Percentiles rank a stretch among this genome's conserved stretches.
Conservation (phyloP, 495 filamentous ascomycete genomes). For the Penicillium cataractarum region DNA sequence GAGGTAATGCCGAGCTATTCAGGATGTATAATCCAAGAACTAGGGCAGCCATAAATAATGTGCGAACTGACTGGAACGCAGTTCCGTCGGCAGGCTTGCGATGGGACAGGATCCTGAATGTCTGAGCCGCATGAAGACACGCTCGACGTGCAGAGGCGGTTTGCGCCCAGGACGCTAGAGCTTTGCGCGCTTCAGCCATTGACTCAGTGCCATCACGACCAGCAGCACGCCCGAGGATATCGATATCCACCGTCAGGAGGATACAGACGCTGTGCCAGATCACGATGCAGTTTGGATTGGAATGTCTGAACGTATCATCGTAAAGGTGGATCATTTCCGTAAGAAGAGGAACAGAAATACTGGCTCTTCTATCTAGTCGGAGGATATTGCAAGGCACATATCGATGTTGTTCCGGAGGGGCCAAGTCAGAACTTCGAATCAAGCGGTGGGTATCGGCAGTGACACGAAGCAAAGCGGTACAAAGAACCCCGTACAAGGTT, state of each 20-base stretch:
- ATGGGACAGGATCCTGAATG: conserved; percentile 12
- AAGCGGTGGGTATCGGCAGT: conserved; percentile 12
- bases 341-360: conserved; percentile 6
- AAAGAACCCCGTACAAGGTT: conserved; percentile 17
- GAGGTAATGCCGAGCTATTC: not conserved
- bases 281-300: conserved; percentile 20
- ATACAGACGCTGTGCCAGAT: conserved; percentile 22
- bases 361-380: conserved; percentile 13
- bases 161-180: not conserved
- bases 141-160: conserved; percentile 14
- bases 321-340: conserved; percentile 1
- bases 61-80: conserved; percentile 18
- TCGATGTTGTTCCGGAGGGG: conserved; percentile 1
- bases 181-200: conserved; percentile 8
- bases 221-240: conserved; percentile 11
- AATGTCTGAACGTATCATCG: conserved; percentile 1
- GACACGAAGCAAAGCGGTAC: conserved; percentile 15
- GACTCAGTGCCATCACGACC: conserved; percentile 8
- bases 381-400: conserved; percentile 11
- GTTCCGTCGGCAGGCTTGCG: conserved; percentile 22
- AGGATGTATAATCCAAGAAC: conserved; percentile 15
- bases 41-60: conserved; percentile 16
- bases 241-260: conserved; percentile 5
- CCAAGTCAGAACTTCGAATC: conserved; percentile 8
- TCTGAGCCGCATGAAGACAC: conserved; percentile 19